These are phyloP conservation scores for Hibiscus tridactylites DNA, from an alignment of 345 rosid genomes.

Conservation along the genomic window DNA sequence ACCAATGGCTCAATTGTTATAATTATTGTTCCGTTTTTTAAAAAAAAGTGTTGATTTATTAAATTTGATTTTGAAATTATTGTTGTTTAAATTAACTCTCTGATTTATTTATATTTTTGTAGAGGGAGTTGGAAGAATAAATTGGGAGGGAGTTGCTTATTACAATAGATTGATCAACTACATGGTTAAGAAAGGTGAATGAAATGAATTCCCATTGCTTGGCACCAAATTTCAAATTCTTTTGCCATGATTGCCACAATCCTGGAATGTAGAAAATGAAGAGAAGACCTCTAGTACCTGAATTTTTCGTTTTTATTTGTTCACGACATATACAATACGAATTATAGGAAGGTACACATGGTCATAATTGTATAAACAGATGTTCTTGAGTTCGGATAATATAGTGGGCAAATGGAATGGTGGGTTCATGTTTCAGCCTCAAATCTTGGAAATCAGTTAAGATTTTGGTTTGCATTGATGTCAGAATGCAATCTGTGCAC, in stretches of 20 bases:
- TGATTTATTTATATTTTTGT: neutral
- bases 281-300: too few species aligned
- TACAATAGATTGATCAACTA: constrained; percentile 47
- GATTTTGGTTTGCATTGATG: neutral
- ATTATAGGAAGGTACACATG: too few species aligned
- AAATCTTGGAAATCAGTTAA: neutral
- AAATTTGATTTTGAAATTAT: neutral
- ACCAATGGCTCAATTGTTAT: neutral
- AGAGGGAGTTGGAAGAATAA: constrained; percentile 54
- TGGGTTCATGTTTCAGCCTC: neutral
- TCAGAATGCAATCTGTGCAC: neutral
- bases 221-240: neutral
- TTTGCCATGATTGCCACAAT: too few species aligned
- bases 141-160: constrained; percentile 53
- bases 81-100: neutral
- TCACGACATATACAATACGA: too few species aligned
- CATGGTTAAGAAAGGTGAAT: constrained; percentile 37
- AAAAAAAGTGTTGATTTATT: too few species aligned
- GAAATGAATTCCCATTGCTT: neutral
- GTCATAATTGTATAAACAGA: too few species aligned
- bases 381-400: too few species aligned
- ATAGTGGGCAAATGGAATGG: neutral
- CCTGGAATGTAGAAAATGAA: too few species aligned
- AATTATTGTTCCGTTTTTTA: neutral
- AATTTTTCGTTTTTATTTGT: too few species aligned